Base-by-base conservation (phyloP, 148 eudicot genomes). In the Euryodendron excelsum region DNA sequence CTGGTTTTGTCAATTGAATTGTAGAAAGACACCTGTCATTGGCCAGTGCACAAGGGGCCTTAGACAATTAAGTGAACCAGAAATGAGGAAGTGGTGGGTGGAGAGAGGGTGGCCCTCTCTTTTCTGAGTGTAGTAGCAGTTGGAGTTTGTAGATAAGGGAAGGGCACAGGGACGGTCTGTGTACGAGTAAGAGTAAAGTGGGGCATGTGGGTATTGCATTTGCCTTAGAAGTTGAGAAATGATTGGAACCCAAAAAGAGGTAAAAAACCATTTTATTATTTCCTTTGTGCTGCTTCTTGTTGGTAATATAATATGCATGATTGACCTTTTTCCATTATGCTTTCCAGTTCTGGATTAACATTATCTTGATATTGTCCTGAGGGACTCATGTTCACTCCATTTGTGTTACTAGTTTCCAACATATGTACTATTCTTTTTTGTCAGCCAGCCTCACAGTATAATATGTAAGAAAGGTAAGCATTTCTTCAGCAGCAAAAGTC, bases 261-360 rank as follows among this genome's bases (percentile, higher is more conserved):
- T 41, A 41, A 71, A 71, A 47, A 0, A 50, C 23, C 75, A 7
- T 21, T 10, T 30, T 28, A 10, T 9, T 50, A 28, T 10, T 50
- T 30, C 52, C 27, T 72, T 21, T 31, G 1, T 66, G n/a, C 31
- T 27, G 34, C 4, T 25, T 45, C 4, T 25, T 10, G 4, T 25
- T 45, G 45, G 45, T 41, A 41, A 41, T 41, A 9, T 9, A 41
- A n/a, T 15, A 13, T 25, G 12, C 25, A 10, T 58, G 23, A 20
- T 18, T 25, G 2, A 2, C 30, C 61, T n/a, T 21, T 34, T 13
- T 11, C 17, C 34, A 28, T 2, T 20, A 34, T 73, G 5, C n/a
- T 55, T 58, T 74, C 66, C 23, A 25, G 2, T 74, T 58, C 37
- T 15, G 77, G 77, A 15, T 74, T 23, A 58, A 74, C 76, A 10